phyloP scores from a whole-genome alignment of 345 rosid species.

The Lepidium didymum region DNA sequence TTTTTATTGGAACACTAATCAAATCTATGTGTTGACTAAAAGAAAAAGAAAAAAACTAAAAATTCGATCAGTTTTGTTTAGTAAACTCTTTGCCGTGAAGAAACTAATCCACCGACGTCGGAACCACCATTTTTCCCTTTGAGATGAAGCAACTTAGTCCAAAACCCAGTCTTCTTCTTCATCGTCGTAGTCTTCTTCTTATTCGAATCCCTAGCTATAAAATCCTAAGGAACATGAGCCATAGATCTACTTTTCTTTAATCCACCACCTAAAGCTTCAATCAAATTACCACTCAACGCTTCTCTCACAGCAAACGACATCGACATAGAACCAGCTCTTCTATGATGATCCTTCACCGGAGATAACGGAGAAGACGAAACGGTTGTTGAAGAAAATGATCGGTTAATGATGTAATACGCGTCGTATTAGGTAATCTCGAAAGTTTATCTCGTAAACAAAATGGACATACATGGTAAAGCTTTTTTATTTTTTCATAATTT shows the following conservation, averaged over 20 bases:
- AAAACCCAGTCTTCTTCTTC: constrained; percentile 45
- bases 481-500: no score
- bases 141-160: constrained; percentile 55
- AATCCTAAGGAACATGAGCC: constrained; percentile 38
- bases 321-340: constrained; percentile 35
- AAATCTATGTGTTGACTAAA: no score
- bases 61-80: not conserved
- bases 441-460: constrained; percentile 25
- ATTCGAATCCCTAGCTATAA: constrained; percentile 26
- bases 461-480: no score
- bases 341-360: constrained; percentile 23
- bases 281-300: constrained; percentile 14
- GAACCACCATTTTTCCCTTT: constrained; percentile 35
- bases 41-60: not conserved
- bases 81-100: constrained; percentile 24
- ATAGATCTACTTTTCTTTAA: constrained; percentile 80
- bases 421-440: constrained; percentile 8
- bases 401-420: not conserved
- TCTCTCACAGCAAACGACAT: constrained; percentile 36
- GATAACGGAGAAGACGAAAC: constrained; percentile 21
- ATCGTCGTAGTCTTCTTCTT: constrained; percentile 21
- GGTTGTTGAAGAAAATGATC: constrained; percentile 4
- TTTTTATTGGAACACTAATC: no score
- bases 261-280: constrained; percentile 25
- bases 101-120: constrained; percentile 18